These are phyloP conservation scores for Tephrocybe sp. DNA, from an alignment of 768 basidiomycete genomes.

Conservation along the genomic window DNA sequence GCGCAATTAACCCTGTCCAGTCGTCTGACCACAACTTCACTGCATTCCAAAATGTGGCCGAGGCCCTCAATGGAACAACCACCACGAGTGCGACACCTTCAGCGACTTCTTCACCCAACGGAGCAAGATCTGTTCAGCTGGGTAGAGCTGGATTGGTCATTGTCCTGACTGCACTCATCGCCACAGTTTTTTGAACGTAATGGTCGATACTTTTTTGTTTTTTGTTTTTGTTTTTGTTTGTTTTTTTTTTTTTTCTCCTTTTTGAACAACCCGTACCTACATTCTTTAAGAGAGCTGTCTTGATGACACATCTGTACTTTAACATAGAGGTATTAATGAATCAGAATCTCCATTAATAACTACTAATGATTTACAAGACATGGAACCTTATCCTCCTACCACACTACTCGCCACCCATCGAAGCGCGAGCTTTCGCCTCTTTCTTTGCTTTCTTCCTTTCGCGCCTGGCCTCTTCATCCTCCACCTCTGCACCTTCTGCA, in stretches of 20 bases:
- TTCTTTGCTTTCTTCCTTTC: slow-evolving; percentile 68
- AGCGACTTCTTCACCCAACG: slow-evolving; percentile 21
- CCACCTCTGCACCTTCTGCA: slow-evolving; percentile 41
- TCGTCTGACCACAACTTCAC: slow-evolving; percentile 45
- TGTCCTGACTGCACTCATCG: slow-evolving; percentile 27
- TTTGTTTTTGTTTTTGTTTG: not conserved
- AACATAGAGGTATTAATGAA: slow-evolving; percentile 16
- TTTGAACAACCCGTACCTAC: slow-evolving; percentile 7
- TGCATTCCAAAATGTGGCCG: slow-evolving; percentile 56
- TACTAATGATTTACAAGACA: not conserved
- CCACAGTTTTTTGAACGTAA: slow-evolving; percentile 31
- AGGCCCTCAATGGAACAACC: slow-evolving; percentile 49
- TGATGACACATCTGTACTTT: slow-evolving; percentile 20
- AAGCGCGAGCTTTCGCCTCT: slow-evolving; percentile 58
- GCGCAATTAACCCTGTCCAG: slow-evolving; percentile 58
- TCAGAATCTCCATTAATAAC: not conserved
- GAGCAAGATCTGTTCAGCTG: slow-evolving; percentile 29
- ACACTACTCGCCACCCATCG: slow-evolving; percentile 33
- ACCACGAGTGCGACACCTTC: slow-evolving; percentile 27
- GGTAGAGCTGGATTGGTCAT: slow-evolving; percentile 30
- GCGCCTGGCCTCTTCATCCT: slow-evolving; percentile 57
- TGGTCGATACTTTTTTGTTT: too few relatives aligned
- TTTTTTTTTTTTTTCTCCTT: slow-evolving; percentile 2
- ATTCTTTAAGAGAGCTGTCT: slow-evolving; percentile 24
- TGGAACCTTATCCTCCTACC: not conserved